Evolutionary conservation across 1,139 yeast species (phyloP), one percentile per base, ranked within the genome.

Genomic region (Eremothecium gossypii): DNA sequence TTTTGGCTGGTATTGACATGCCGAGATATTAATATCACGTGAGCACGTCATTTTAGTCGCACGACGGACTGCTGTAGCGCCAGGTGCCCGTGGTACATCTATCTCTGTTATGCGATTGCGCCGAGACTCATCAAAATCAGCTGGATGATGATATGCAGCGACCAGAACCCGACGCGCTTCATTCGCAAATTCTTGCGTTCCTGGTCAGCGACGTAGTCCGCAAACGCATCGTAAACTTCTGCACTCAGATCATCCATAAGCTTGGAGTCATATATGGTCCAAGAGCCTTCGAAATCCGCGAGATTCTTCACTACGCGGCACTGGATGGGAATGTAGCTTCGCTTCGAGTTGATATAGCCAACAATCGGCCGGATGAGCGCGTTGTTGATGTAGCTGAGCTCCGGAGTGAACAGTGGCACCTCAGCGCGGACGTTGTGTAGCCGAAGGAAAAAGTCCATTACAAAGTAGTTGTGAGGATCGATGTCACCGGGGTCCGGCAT

Each of bases 301-400:
- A 86, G 65, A 41, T 77, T 74, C 59, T 91, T 91, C 37, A 83
- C 82, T n/a, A 91, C 77, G 5, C 89, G 75, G 57, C 95, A 86
- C 49, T 79, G 73, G 47, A 91, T 79, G 39, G 95, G 96, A 49
- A 91, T 89, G 53, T 82, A 83, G 0, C 97, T 86, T 55, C 84
- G 83, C 48, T 83, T 76, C 30, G 94, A 82, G 61, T 91, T 91
- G 58, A 91, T 89, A 63, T 89, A 91, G 0, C 93, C 97, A 27
- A 91, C 96, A 58, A 91, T 89, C 0, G 98, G 98, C 49, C 96
- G 70, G 42, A 91, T 83, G 42, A 91, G 70, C 0, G 98, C 97
- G 59, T 83, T 84, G 63, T 91, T 91, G 52, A 87, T 77, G 54
- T 89, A 89, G 13, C 93, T 82, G 46, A 91, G 67, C 47, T 87